Base-by-base conservation (phyloP, 371 early-diverging fungal genomes). In the Zychaea mexicana region DNA sequence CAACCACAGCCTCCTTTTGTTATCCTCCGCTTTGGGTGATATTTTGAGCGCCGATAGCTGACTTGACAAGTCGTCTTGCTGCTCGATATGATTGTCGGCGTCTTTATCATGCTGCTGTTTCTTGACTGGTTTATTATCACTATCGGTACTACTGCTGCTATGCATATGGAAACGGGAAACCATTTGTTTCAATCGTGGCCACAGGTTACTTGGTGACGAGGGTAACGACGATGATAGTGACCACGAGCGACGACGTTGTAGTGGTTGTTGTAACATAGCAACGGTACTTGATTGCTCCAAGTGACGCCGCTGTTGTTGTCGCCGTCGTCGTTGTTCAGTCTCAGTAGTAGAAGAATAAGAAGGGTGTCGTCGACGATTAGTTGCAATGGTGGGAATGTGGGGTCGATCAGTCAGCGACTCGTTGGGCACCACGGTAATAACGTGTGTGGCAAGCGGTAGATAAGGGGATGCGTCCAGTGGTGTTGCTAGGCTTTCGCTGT, bases 381-480 rank as follows among this genome's bases (percentile, higher is more conserved):
- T 21, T n/a, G 57, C 57, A 24, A 55, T 46, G 39, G 60, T 45
- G 24, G 19, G 73, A 31, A 73, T 75, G n/a, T 61, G 61, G 27
- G 32, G 55, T 33, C 47, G 13, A 53, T 65, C 60, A 13, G 70
- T 70, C 24, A 67, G 59, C 15, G 68, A 58, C 42, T 76, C 79
- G 58, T 71, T 57, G 38, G 69, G 65, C 5, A 71, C 67, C n/a
- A 78, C 67, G 8, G 72, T 78, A 47, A 73, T 76, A 21, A 73
- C 73, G 22, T 19, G 49, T 10, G 67, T 30, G 31, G 72, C 62
- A 2, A 64, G 63, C 10, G 70, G 72, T 26, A 61, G 65, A 39
- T 65, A 66, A 19, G 79, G 79, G 27, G 79, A 78, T 1, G 69
- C 72, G 64, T 75, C 76, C 36, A 75, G 46, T 31, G 79, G 79